Evolutionary conservation across 2,329 filamentous ascomycete species (phyloP).

Genomic region (Botryotinia narcissicola): DNA sequence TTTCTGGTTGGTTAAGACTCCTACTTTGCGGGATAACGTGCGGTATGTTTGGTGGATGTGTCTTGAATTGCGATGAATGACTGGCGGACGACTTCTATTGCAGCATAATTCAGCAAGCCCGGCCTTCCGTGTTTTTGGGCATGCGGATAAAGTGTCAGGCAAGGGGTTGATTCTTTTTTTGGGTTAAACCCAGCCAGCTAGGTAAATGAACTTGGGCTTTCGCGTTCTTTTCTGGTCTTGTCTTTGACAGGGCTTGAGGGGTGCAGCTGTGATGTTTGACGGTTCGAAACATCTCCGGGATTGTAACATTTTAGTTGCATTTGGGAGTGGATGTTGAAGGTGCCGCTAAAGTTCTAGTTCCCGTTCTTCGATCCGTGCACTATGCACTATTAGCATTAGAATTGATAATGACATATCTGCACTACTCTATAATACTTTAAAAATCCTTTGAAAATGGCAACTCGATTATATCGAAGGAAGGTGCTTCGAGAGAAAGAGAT

Average conservation of each 20-base stretch:
- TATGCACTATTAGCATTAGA: conserved; percentile 6
- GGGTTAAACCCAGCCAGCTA: neutral
- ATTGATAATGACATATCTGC: neutral
- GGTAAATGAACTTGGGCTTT: neutral
- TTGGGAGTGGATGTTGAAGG: neutral
- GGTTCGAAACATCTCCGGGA: conserved; percentile 1
- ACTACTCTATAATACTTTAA: neutral
- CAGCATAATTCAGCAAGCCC: neutral
- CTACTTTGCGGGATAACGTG: neutral
- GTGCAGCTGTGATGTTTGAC: conserved; percentile 1
- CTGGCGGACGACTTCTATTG: neutral
- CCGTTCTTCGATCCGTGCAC: conserved; percentile 17
- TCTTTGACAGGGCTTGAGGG: conserved; percentile 3
- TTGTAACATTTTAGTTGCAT: conserved; percentile 8
- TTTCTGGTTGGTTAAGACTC: conserved; percentile 12
- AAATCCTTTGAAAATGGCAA: neutral
- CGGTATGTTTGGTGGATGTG: conserved; percentile 2
- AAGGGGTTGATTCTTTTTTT: neutral
- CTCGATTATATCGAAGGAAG: neutral
- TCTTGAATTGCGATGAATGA: conserved; percentile 14
- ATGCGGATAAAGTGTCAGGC: neutral
- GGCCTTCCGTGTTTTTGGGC: neutral
- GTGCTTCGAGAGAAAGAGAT: neutral
- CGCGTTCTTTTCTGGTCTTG: neutral
- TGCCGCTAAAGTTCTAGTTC: conserved; percentile 14